Evolutionary conservation across 1,284 basidiomycete genomes (phyloP), one percentile per base, ranked within the genome.

Genomic region (Omphalotus olearius): DNA sequence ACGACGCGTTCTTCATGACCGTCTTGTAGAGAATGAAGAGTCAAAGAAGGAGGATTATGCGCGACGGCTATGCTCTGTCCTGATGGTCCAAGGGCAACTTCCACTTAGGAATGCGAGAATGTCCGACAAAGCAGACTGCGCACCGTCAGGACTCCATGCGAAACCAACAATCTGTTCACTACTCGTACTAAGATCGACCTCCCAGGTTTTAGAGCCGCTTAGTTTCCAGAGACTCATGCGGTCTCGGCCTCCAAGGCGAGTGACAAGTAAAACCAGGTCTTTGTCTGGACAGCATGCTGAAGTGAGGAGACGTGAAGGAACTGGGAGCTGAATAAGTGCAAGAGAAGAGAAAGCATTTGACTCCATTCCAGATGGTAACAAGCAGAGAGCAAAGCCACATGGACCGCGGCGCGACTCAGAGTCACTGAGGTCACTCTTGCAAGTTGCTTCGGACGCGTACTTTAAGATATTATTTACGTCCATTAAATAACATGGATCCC

Each of bases 281-380:
- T 91, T 91, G 69, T 91, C 89, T 14, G 88, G 89, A 64, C 89
- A 90, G 61, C 89, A 91, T 49, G 89, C 80, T 16, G 81, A 76
- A 9, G 68, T 53, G 18, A 88, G 66, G 20, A 91, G 61, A 39
- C 82, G 79, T 47, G 76, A 79, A 36, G 77, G 68, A 9, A 76
- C 69, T 5, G 83, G 78, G 10, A 88, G 66, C 25, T 73, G 75
- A 33, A 85, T 65, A 35, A 69, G 73, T n/a, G 82, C 79, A 46
- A 89, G 71, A 44, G 79, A 74, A 35, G 76, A 68, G 59, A 84
- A 83, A 2, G 77, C 69, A 50, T 73, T 76, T 18, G 64, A 58
- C 51, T 71, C 67, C 76, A 76, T 77, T 16, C 37, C 17, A 35
- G 26, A 30, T 14, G 9, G 26, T 28, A 4, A 52, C 18, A 43